phyloP scores from a whole-genome alignment of 2,329 filamentous ascomycete genomes.

The Cercospora canescens region DNA sequence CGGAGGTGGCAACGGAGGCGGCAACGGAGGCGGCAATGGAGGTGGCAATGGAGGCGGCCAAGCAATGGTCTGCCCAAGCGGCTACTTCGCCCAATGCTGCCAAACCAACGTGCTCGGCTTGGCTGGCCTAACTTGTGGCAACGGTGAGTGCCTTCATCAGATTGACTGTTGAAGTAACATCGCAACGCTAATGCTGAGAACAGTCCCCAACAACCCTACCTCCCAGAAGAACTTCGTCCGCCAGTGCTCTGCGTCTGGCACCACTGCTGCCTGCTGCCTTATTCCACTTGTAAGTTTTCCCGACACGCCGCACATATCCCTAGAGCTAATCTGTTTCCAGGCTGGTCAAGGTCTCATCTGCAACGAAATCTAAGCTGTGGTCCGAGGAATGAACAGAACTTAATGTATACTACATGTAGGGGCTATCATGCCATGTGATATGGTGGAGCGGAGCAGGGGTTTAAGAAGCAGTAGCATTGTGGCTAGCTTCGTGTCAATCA shows the following conservation, averaged over 20 bases:
- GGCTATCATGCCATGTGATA: neutral
- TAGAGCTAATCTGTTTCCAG: neutral
- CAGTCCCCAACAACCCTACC: neutral
- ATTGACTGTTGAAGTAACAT: neutral
- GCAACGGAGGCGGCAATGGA: neutral
- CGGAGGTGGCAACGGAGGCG: neutral
- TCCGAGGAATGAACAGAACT: neutral
- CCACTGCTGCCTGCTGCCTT: neutral
- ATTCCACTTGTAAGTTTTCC: neutral
- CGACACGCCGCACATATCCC: too few species aligned
- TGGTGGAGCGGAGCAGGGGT: neutral
- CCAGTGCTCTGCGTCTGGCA: neutral
- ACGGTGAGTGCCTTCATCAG: neutral
- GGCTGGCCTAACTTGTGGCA: neutral
- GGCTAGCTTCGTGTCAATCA: neutral
- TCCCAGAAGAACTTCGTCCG: neutral
- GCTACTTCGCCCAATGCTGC: constrained; percentile 5
- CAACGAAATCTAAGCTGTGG: neutral
- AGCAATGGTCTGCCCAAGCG: constrained; percentile 1
- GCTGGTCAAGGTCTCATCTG: constrained; percentile 5
- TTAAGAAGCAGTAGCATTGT: neutral
- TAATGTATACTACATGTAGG: neutral
- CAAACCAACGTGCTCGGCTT: constrained; percentile 4
- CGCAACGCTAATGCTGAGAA: neutral
- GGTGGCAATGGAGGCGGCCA: neutral